A percentile compares a stretch with the other conserved stretches of the same genome.
phyloP scores from a whole-genome alignment of 768 basidiomycete species.

The Naganishia kalamii region DNA sequence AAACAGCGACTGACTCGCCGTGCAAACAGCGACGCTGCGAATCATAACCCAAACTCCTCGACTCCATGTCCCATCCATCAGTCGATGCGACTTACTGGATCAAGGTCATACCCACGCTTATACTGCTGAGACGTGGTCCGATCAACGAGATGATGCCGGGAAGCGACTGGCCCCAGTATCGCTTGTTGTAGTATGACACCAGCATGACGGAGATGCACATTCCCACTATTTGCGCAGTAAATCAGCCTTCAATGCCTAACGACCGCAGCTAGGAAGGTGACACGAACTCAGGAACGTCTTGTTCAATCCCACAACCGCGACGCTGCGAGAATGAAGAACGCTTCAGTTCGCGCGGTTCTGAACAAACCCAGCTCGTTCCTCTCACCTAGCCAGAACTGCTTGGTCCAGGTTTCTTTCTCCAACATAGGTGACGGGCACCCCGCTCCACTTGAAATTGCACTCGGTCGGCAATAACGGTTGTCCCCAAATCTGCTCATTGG shows the following conservation, averaged over 20 bases:
- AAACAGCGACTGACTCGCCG: neutral
- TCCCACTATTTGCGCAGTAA: neutral
- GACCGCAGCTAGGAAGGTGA: neutral
- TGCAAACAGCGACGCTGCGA: neutral
- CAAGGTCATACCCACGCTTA: neutral
- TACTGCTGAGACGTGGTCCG: neutral
- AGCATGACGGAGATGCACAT: neutral
- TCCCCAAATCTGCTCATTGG: neutral
- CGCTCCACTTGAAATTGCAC: neutral
- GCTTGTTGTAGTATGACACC: neutral
- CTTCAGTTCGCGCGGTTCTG: neutral
- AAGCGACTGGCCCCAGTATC: neutral
- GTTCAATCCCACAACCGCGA: neutral
- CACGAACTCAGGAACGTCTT: neutral
- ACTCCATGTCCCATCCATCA: neutral
- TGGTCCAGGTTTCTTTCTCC: neutral
- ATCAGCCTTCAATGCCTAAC: neutral
- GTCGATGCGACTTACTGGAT: neutral
- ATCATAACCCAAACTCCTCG: too few relatives aligned
- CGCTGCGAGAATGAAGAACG: neutral
- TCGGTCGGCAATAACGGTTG: neutral
- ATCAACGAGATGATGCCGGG: neutral
- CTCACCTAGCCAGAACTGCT: neutral
- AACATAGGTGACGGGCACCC: neutral
- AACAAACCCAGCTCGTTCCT: neutral